Evolutionary conservation across 179 eudicot genomes (phyloP), one percentile per base, ranked within the genome.

Genomic region (Pouteria campechiana): DNA sequence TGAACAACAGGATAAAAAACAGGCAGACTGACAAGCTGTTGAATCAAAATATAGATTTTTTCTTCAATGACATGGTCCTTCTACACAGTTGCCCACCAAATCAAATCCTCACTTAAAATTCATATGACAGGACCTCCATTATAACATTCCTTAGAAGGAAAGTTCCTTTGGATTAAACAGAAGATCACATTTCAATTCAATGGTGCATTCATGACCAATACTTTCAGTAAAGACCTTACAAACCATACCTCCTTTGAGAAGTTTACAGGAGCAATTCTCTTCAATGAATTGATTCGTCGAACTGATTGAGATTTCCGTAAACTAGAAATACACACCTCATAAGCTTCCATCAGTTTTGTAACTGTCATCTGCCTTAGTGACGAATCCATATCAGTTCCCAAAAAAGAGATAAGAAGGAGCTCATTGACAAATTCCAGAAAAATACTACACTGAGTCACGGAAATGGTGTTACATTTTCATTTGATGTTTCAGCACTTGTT

Each of bases 161-260:
- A n/a, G n/a, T n/a, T n/a, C n/a, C n/a, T n/a, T n/a, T n/a, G n/a
- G n/a, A n/a, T n/a, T n/a, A n/a, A n/a, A n/a, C n/a, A n/a, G n/a
- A n/a, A n/a, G n/a, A n/a, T n/a, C n/a, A n/a, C n/a, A n/a, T n/a
- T n/a, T n/a, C n/a, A n/a, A n/a, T n/a, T n/a, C n/a, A n/a, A n/a
- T n/a, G n/a, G n/a, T n/a, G n/a, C n/a, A n/a, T n/a, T n/a, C n/a
- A n/a, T n/a, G n/a, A n/a, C n/a, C n/a, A n/a, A n/a, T n/a, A n/a
- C n/a, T n/a, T n/a, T n/a, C n/a, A n/a, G n/a, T n/a, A n/a, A n/a
- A n/a, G n/a, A n/a, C n/a, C n/a, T n/a, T n/a, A n/a, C n/a, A n/a
- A n/a, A 15, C 18, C 13, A 6, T 76, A 92, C 99, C 96, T 82
- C 82, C 68, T 79, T 92, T 10, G 94, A 79, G 43, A 75, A 92